Conservation (phyloP, 495 filamentous ascomycete genomes). For the Elasticomyces elasticus region DNA sequence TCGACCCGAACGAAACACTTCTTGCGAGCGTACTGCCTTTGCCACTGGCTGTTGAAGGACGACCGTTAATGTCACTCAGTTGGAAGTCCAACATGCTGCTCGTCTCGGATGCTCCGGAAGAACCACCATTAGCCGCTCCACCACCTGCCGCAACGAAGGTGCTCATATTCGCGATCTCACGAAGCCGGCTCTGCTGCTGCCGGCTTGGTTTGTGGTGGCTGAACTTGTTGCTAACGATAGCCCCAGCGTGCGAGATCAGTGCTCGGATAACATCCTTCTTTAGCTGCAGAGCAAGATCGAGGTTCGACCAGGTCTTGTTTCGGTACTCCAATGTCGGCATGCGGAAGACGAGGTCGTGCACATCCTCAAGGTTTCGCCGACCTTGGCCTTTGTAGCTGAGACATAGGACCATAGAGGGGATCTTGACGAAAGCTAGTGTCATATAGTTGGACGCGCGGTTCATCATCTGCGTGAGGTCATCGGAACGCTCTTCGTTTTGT, state of each 20-base stretch:
- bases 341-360: slow-evolving; percentile 95
- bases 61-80: slow-evolving; percentile 7
- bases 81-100: slow-evolving; percentile 9
- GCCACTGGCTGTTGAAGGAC: slow-evolving; percentile 16
- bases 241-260: slow-evolving; percentile 86
- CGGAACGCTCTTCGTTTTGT: slow-evolving; percentile 49
- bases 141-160: slow-evolving; percentile 10
- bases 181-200: slow-evolving; percentile 53
- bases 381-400: slow-evolving; percentile 94
- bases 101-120: slow-evolving; percentile 4
- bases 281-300: slow-evolving; percentile 80
- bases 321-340: slow-evolving; percentile 89
- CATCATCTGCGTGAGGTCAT: slow-evolving; percentile 98
- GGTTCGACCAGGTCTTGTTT: slow-evolving; percentile 98
- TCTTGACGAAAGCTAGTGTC: slow-evolving; percentile 90
- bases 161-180: slow-evolving; percentile 58
- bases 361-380: slow-evolving; percentile 87
- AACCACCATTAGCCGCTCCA: neutral
- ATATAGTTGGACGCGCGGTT: slow-evolving; percentile 90
- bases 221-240: slow-evolving; percentile 96
- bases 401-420: slow-evolving; percentile 88
- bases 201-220: slow-evolving; percentile 52
- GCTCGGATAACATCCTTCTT: slow-evolving; percentile 93
- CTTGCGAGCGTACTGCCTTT: slow-evolving; percentile 18
- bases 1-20: slow-evolving; percentile 7